A percentile compares a stretch with the other conserved stretches of the same genome.
Conservation (phyloP, 2,329 filamentous ascomycete species). For the Pleochaeta shiraiana region DNA sequence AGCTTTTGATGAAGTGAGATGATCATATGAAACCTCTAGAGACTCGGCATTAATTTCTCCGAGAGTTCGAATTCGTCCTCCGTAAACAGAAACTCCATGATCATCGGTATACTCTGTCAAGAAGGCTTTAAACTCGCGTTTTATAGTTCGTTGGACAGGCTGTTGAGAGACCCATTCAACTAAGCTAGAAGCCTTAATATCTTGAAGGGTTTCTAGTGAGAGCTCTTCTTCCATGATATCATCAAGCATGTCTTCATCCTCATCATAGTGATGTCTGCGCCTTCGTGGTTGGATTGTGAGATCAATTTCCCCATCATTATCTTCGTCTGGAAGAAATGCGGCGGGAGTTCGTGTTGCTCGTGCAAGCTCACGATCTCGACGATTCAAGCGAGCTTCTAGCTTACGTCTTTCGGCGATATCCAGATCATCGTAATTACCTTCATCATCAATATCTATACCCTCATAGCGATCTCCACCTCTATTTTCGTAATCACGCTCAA, state of each 20-base stretch:
- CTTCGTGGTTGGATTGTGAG: conserved; percentile 69
- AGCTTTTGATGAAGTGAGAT: conserved; percentile 75
- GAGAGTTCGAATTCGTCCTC: conserved; percentile 80
- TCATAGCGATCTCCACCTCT: conserved; percentile 50
- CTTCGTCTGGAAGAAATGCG: conserved; percentile 53
- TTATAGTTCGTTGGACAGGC: conserved; percentile 78
- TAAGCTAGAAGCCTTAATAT: conserved; percentile 81
- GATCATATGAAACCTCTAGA: conserved; percentile 87
- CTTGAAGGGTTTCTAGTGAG: conserved; percentile 71
- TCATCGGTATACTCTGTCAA: conserved; percentile 90
- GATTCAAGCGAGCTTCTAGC: conserved; percentile 51
- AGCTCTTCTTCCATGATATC: conserved; percentile 95
- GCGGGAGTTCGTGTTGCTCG: conserved; percentile 44
- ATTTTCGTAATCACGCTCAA: conserved; percentile 47
- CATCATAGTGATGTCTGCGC: conserved; percentile 77
- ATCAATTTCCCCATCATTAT: conserved; percentile 68
- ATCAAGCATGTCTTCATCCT: conserved; percentile 80
- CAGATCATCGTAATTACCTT: conserved; percentile 50
- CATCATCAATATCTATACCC: conserved; percentile 52
- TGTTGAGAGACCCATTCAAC: conserved; percentile 91
- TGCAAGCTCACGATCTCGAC: conserved; percentile 49
- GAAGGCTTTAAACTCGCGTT: conserved; percentile 93
- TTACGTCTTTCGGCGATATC: conserved; percentile 42
- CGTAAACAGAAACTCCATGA: conserved; percentile 78
- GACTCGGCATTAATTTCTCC: conserved; percentile 95